Evolutionary conservation across 768 basidiomycete genomes (phyloP), one percentile per base, ranked within the genome.

Genomic region (Lactifluus subvellereus): DNA sequence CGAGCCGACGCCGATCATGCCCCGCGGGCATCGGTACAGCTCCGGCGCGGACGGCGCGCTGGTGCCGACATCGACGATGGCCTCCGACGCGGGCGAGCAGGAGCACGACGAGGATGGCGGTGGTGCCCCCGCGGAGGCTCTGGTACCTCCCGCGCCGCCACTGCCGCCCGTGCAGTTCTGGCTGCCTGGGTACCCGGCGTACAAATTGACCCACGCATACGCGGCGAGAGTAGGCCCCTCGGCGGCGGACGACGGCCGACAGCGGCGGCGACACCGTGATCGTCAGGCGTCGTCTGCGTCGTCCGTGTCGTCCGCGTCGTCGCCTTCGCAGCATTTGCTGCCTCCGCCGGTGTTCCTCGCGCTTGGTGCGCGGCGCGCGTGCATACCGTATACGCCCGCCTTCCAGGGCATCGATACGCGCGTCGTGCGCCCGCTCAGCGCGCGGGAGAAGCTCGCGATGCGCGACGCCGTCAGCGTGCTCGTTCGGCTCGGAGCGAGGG

Each of bases 141-240:
- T 61, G 2, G 47, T 67, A n/a, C 66, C 66, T 20, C 66, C 55
- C 9, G 59, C 35, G 30, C 60, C 61, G 2, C 67, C 65, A 2
- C 47, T 68, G 7, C 67, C 67, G 14, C 67, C 67, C 0, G 59
- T 68, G 13, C 67, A 68, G 47, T 68, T 68, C 58, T 68, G 67
- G 67, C 40, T 68, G 14, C 67, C 67, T 0, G 66, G 67, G 6
- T 62, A 58, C 20, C 67, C 67, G 8, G 58, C 67, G 22, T 66
- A 57, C 16, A 61, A 61, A 27, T 32, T 59, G 30, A 40, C 14
- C n/a, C 20, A 48, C 11, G 45, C 27, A 52, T 14, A 11, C 8
- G n/a, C 30, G 3, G 32, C 10, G 2, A 22, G 33, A 7, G 22
- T 1, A 3, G 33, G n/a, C 22, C 22, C 11, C 16, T 37, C 32